These are phyloP conservation scores for Penicillium malachiteum DNA, from an alignment of 495 filamentous ascomycete species.

Conservation along the genomic window DNA sequence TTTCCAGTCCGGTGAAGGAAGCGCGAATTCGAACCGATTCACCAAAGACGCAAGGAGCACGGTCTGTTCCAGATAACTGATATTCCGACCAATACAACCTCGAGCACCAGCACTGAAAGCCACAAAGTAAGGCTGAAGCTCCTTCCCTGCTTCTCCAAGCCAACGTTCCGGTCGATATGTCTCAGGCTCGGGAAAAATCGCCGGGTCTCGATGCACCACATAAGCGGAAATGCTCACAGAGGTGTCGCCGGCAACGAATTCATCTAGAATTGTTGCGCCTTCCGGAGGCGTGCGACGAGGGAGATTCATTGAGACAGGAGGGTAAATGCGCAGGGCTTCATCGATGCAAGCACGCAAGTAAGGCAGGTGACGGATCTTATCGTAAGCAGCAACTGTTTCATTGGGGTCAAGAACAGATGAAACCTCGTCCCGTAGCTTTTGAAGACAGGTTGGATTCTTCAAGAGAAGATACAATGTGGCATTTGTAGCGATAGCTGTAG, in stretches of 20 bases:
- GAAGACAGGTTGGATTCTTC: too few relatives aligned
- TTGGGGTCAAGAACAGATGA: too few relatives aligned
- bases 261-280: slow-evolving; percentile 28
- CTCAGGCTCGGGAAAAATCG: slow-evolving; percentile 22
- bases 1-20: slow-evolving; percentile 29
- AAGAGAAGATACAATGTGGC: background rate
- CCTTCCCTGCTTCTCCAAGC: slow-evolving; percentile 28
- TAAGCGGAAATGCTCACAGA: slow-evolving; percentile 2
- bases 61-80: slow-evolving; percentile 39
- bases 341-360: slow-evolving; percentile 11
- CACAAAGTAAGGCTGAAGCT: slow-evolving; percentile 38
- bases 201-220: slow-evolving; percentile 8
- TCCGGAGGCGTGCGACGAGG: slow-evolving; percentile 13
- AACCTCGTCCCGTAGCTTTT: too few relatives aligned
- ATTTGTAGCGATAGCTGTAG: background rate
- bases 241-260: slow-evolving; percentile 19
- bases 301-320: slow-evolving; percentile 4
- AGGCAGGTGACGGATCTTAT: slow-evolving; percentile 7
- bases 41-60: slow-evolving; percentile 37
- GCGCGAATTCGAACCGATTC: slow-evolving; percentile 36
- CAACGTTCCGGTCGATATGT: slow-evolving; percentile 31
- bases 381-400: slow-evolving; percentile 6
- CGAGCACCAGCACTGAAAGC: slow-evolving; percentile 39
- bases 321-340: slow-evolving; percentile 4
- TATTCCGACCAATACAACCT: slow-evolving; percentile 46